Evolutionary conservation across 2,329 filamentous ascomycete genomes (phyloP).

Genomic region (Hypoxylon sp.): DNA sequence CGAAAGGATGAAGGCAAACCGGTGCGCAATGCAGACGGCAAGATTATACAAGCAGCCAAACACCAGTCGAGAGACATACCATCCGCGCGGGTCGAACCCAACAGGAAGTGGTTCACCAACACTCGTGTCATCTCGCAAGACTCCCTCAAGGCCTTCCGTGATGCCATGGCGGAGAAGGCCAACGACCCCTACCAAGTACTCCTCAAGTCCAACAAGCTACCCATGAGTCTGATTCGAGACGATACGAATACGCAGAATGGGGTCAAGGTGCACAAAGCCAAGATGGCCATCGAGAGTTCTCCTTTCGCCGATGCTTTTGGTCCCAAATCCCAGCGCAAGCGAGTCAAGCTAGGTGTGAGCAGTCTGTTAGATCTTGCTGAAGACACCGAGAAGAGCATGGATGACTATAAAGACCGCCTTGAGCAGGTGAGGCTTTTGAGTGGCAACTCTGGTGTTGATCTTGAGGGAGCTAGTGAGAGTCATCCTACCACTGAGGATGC

Average conservation of each 20-base stretch:
- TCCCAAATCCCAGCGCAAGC: slow-evolving; percentile 90
- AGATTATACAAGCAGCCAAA: slow-evolving; percentile 83
- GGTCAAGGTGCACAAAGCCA: slow-evolving; percentile 89
- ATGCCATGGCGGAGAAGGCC: slow-evolving; percentile 89
- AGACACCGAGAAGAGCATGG: slow-evolving; percentile 80
- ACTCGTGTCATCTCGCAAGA: slow-evolving; percentile 90
- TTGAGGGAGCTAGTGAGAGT: slow-evolving; percentile 51
- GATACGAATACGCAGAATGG: slow-evolving; percentile 76
- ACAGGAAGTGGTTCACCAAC: slow-evolving; percentile 98
- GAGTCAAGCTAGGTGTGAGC: slow-evolving; percentile 86
- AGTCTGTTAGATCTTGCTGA: slow-evolving; percentile 84
- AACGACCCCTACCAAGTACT: slow-evolving; percentile 92
- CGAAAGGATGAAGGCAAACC: slow-evolving; percentile 88
- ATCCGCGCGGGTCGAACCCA: slow-evolving; percentile 88
- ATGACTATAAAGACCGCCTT: slow-evolving; percentile 79
- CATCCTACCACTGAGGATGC: slow-evolving; percentile 54
- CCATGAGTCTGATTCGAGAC: slow-evolving; percentile 92
- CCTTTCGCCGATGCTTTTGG: slow-evolving; percentile 92
- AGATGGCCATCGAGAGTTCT: slow-evolving; percentile 88
- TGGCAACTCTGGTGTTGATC: slow-evolving; percentile 68
- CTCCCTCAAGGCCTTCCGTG: slow-evolving; percentile 84
- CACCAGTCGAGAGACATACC: slow-evolving; percentile 87
- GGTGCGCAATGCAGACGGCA: slow-evolving; percentile 81
- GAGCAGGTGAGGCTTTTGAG: slow-evolving; percentile 82
- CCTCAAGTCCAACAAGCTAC: slow-evolving; percentile 96